phyloP scores from a whole-genome alignment of 2,329 filamentous ascomycete species.

The Diplodia mutila region DNA sequence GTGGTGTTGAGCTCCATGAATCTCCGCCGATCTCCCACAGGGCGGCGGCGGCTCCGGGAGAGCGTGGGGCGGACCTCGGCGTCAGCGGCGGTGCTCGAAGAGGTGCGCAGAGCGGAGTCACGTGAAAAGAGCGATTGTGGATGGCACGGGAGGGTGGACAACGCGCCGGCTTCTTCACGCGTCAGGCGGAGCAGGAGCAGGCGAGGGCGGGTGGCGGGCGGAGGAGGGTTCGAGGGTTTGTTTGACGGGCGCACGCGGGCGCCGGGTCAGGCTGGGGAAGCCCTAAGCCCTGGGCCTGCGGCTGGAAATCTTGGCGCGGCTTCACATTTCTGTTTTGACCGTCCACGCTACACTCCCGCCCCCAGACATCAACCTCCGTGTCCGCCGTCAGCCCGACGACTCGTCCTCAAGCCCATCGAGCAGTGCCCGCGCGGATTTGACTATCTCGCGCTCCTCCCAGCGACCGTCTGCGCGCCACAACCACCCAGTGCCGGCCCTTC shows the following conservation, averaged over 20 bases:
- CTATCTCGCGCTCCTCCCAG: constrained; percentile 26
- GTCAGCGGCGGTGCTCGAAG: not conserved
- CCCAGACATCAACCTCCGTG: constrained; percentile 23
- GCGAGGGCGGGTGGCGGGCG: constrained; percentile 6
- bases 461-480: constrained; percentile 22
- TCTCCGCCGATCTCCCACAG: not conserved
- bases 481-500: constrained; percentile 1
- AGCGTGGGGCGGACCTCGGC: not conserved
- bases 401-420: constrained; percentile 26
- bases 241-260: too few species aligned
- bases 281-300: not conserved
- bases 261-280: not conserved
- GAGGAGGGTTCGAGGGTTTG: not conserved
- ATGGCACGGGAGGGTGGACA: not conserved
- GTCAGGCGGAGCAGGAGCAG: not conserved
- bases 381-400: constrained; percentile 25
- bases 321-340: constrained; percentile 21
- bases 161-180: not conserved
- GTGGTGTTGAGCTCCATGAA: not conserved
- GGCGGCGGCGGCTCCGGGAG: not conserved
- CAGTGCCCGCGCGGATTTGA: constrained; percentile 27
- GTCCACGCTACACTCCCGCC: not conserved
- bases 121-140: not conserved
- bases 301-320: constrained; percentile 19
- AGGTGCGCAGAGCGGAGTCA: not conserved